Base-by-base conservation (phyloP, 2,329 filamentous ascomycete species). In the Botrytis tulipae region DNA sequence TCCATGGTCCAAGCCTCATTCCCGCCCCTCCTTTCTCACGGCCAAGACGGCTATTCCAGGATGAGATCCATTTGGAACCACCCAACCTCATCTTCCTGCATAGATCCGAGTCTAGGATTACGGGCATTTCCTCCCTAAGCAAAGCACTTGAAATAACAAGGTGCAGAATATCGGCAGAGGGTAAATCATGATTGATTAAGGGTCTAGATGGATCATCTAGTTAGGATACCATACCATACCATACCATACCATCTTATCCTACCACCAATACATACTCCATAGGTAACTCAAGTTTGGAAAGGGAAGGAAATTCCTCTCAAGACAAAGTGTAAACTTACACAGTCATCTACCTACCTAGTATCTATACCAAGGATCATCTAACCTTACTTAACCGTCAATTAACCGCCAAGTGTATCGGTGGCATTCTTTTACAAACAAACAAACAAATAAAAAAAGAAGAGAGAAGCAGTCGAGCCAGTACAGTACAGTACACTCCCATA, bases 51-150 rank as follows among this genome's bases (percentile, higher is more conserved):
- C 37, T 42, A 42, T 42, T 20, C 60, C 42, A n/a, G 60, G 60
- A 62, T 62, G 1, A 8, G n/a, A n/a, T 25, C 5, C 22, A 37
- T 61, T n/a, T 8, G 22, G 59, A 29, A 62, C 14, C 25, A 16
- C 10, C 12, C 6, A n/a, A 54, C 5, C n/a, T 54, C 25, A 42
- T 37, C 16, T n/a, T n/a, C n/a, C 60, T 62, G 60, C 60, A 62
- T 12, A 62, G 60, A 62, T 62, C 60, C 60, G 60, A 62, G 60
- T 62, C 60, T n/a, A 42, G 60, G 60, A 62, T 62, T 62, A 29
- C 51, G 25, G 51, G 0, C 51, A 29, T 54, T 54, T 54, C 51
- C 48, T n/a, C 1, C 22, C 20, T 22, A 10, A 46, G 44, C 20
- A 25, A 22, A 48, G 46, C 46, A 25, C 48, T 51, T 51, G 48